phyloP scores from a whole-genome alignment of 2,329 filamentous ascomycete genomes.

The Stromatinia cepivora region DNA sequence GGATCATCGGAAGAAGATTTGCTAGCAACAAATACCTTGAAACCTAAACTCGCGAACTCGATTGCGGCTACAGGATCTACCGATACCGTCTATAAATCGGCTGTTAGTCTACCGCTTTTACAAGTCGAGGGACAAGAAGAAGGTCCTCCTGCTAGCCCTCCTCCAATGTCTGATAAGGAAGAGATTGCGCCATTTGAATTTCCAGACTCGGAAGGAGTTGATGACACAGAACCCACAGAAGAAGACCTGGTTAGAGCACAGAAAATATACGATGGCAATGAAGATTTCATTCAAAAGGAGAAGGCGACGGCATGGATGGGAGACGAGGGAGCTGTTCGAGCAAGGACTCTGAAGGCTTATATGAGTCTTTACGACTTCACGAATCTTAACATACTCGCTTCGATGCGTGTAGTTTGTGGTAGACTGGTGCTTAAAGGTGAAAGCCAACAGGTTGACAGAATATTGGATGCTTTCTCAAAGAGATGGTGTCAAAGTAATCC shows the following conservation, averaged over 20 bases:
- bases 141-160: conserved; percentile 25
- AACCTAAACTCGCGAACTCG: conserved; percentile 42
- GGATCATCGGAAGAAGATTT: conserved; percentile 40
- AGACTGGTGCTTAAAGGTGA: conserved; percentile 84
- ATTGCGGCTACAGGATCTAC: conserved; percentile 45
- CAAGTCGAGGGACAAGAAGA: conserved; percentile 49
- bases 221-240: conserved; percentile 33
- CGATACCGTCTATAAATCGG: conserved; percentile 49
- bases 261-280: conserved; percentile 80
- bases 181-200: conserved; percentile 35
- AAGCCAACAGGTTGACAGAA: conserved; percentile 94
- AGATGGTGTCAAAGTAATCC: conserved; percentile 94
- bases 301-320: conserved; percentile 81
- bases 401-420: conserved; percentile 77
- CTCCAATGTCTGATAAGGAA: conserved; percentile 37
- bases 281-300: conserved; percentile 75
- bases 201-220: conserved; percentile 6
- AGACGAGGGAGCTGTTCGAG: conserved; percentile 63
- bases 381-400: conserved; percentile 74
- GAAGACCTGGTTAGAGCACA: conserved; percentile 77
- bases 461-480: conserved; percentile 83
- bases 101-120: conserved; percentile 51
- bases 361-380: conserved; percentile 91
- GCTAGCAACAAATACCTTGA: conserved; percentile 23
- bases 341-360: conserved; percentile 69